A percentile compares a stretch with the other conserved stretches of the same genome.
Conservation (phyloP, 2,329 filamentous ascomycete species). For the Paraconiothyrium sp. region DNA sequence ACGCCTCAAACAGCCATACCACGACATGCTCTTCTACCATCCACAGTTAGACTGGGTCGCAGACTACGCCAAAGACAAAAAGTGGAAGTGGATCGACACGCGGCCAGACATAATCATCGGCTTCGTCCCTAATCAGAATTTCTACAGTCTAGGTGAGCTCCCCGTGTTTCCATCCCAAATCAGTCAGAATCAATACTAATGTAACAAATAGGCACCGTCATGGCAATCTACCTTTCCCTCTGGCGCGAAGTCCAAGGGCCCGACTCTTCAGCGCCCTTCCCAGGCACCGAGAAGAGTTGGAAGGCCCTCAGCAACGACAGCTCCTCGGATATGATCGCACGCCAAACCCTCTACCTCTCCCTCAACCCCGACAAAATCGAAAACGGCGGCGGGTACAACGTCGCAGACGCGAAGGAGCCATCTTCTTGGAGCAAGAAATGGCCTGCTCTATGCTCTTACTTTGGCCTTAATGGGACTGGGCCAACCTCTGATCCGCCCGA, state of each 20-base stretch:
- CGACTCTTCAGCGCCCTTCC: conserved; percentile 51
- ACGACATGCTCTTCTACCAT: conserved; percentile 53
- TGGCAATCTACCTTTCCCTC: conserved; percentile 52
- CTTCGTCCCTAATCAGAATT: conserved; percentile 53
- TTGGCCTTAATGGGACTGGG: conserved; percentile 54
- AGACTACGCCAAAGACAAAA: conserved; percentile 45
- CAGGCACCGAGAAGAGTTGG: conserved; percentile 50
- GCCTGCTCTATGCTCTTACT: conserved; percentile 57
- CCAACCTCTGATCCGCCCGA: conserved; percentile 29
- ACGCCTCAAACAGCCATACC: conserved; percentile 41
- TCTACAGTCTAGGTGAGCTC: conserved; percentile 44
- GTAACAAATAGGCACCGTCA: conserved; percentile 23
- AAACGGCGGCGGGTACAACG: conserved; percentile 53
- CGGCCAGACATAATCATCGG: conserved; percentile 55
- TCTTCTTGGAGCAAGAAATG: conserved; percentile 56
- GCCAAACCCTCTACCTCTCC: conserved; percentile 53
- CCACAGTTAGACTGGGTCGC: conserved; percentile 52
- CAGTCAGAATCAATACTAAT: neutral
- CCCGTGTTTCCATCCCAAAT: no score
- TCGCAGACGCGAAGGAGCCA: conserved; percentile 50
- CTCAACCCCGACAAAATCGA: conserved; percentile 48
- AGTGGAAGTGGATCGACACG: conserved; percentile 54
- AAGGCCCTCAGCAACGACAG: conserved; percentile 49
- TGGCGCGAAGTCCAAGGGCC: conserved; percentile 50
- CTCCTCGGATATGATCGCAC: conserved; percentile 53